Base-by-base conservation (phyloP, 2,329 filamentous ascomycete genomes). In the Alternaria hordeiaustralica region DNA sequence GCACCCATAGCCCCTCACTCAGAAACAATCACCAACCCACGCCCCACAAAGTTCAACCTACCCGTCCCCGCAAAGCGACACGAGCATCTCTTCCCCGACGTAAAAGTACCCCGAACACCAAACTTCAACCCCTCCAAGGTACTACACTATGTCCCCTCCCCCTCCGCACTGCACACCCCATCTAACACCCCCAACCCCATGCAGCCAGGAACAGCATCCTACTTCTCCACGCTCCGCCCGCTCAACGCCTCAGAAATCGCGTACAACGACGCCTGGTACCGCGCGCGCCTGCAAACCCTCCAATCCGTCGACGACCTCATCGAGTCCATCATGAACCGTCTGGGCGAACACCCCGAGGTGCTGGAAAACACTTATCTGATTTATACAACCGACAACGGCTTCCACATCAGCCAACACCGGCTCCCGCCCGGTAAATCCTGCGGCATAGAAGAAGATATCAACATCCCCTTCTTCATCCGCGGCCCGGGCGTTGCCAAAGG, bases 1-100 rank as follows among this genome's bases (percentile, higher is more conserved):
- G 87, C 90, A 0, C 91, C 90, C 0, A 84, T 90, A 6, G 90
- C 87, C 0, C 90, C 91, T 0, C 91, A 93, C 69, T 72, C 61
- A 64, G 74, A 72, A 67, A 76, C 46, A 61, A 67, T 21, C 12
- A 62, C 58, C 6, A 51, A 55, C 4, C 55, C 50, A 1, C 41
- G 63, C 13, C 49, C 58, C 18, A 53, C 49, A 5, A 61, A 65
- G 0, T 83, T 86, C 72, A 80, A 82, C 6, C 82, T 82, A 88
- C 88, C 89, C 0, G 82, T 90, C 15, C 84, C 89, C 0, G 84
- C 88, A 0, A 81, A 87, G 45, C 82, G 89, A 46, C 90, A 93
- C 65, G 81, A 84, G 44, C 78, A 90, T 71, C 82, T 92, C 0
- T 93, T 93, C 73, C 75, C 83, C 3, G 84, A 87, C 26, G 84